Base-by-base conservation (phyloP, 2,329 filamentous ascomycete genomes). In the Stenocarpella maydis region DNA sequence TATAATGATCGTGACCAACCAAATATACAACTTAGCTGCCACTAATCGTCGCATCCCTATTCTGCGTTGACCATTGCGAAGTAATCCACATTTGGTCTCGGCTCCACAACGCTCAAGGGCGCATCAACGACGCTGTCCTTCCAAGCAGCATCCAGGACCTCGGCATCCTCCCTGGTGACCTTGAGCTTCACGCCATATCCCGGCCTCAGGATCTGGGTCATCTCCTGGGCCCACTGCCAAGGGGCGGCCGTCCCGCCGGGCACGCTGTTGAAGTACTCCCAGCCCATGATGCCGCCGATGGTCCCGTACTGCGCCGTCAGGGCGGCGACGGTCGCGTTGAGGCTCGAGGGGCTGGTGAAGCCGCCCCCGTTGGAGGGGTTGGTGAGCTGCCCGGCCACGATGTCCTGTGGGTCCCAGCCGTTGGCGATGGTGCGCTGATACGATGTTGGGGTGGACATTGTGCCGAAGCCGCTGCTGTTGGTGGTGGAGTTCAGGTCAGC, bases 211-310 rank as follows among this genome's bases (percentile, higher is more conserved):
- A 82, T 76, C 50, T 72, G 77, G 0, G 89, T 89, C 84, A 96
- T 90, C 68, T 86, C 85, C 55, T 84, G 85, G 0, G 92, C 92
- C 94, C 94, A 97, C 73, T 92, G 85, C 91, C 91, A 95, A 0
- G 93, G 92, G 67, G 84, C 81, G 15, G 83, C 82, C 2, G 77
- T 77, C 28, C 87, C 90, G 1, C 90, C 91, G 0, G 92, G 92
- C 69, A 90, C 78, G 67, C 91, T 88, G 82, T 97, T 97, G 82
- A 95, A 97, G 78, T 96, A 97, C 81, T 98, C 95, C 95, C 95
- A 98, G 2, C 94, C 94, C 90, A 96, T 96, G 8, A 98, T 90
- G 0, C 95, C 95, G 0, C 94, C 95, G 78, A 97, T 96, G 1
- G 82, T 82, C 1, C 87, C 87, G 74, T 92, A 92, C 65, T 81